Conservation (phyloP, 805 yeast genomes). For the Saccharomycopsis babjevae region DNA sequence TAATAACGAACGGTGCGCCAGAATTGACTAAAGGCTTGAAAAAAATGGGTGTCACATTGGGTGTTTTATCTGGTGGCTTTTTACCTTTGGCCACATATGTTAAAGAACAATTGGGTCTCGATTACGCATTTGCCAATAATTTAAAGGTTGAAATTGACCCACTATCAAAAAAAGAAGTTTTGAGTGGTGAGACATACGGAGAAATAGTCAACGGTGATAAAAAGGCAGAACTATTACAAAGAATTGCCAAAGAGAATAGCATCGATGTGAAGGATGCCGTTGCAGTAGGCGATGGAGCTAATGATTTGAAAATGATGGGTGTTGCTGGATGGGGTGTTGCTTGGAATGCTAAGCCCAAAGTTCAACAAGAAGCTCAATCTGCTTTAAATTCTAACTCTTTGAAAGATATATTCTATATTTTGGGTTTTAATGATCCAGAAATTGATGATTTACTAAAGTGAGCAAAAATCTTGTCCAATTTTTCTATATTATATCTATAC, state of each 20-base stretch:
- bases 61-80: slow-evolving; percentile 93
- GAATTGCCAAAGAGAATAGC: slow-evolving; percentile 46
- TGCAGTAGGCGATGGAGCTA: slow-evolving; percentile 97
- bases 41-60: slow-evolving; percentile 54
- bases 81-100: slow-evolving; percentile 76
- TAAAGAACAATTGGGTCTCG: slow-evolving; percentile 55
- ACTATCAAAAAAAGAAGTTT: slow-evolving; percentile 31
- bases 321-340: slow-evolving; percentile 92
- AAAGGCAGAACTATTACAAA: slow-evolving; percentile 63
- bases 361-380: slow-evolving; percentile 74
- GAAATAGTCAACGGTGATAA: slow-evolving; percentile 76
- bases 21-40: slow-evolving; percentile 59
- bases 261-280: slow-evolving; percentile 46
- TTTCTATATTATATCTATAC: too few species aligned
- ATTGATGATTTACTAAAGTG: slow-evolving; percentile 26
- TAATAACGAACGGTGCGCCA: slow-evolving; percentile 76
- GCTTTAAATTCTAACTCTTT: slow-evolving; percentile 66
- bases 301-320: slow-evolving; percentile 87
- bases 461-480: not conserved
- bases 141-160: slow-evolving; percentile 38
- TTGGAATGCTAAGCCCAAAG: slow-evolving; percentile 95
- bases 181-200: slow-evolving; percentile 74
- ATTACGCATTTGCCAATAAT: slow-evolving; percentile 83
- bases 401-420: slow-evolving; percentile 65
- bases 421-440: slow-evolving; percentile 61